Conservation (phyloP, 139 green algal genomes). For the Chlorella sp. region DNA sequence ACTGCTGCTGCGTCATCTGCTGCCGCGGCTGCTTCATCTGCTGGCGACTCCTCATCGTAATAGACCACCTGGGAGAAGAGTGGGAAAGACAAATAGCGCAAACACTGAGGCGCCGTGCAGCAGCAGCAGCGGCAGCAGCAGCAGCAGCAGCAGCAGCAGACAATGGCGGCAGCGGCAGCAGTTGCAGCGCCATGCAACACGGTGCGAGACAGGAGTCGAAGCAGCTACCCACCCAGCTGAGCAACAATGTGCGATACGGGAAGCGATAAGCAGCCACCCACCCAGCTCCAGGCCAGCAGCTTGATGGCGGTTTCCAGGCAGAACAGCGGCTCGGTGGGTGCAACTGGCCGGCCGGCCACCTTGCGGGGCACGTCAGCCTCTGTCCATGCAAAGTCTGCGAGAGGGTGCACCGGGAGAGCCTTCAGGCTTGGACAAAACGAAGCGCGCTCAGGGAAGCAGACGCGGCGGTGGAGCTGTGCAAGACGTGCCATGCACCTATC, state of each 20-base stretch:
- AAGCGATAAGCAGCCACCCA: neutral
- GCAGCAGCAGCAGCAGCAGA: no score
- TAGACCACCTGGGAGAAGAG: neutral
- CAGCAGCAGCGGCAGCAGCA: no score
- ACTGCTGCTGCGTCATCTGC: neutral
- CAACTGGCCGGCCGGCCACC: neutral
- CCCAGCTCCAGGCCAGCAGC: constrained; percentile 25
- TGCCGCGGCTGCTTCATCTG: neutral
- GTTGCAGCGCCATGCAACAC: no score
- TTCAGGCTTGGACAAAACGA: neutral
- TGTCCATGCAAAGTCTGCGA: constrained; percentile 20
- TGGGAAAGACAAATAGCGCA: neutral
- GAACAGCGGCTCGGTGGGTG: constrained; percentile 1
- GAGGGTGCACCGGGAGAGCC: neutral
- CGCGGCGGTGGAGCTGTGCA: neutral
- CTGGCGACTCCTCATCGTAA: neutral
- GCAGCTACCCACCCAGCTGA: neutral
- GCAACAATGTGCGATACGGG: no score
- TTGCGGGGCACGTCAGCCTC: constrained; percentile 1
- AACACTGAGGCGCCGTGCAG: no score
- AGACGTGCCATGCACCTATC: neutral
- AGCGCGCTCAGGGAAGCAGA: no score
- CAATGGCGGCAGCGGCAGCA: no score
- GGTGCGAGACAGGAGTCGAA: no score
- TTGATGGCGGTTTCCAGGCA: constrained; percentile 29